Percentiles rank a stretch among this genome's conserved stretches.
Evolutionary conservation across 2,329 filamentous ascomycete genomes (phyloP).

Genomic region (Akanthomyces dipterigenus): DNA sequence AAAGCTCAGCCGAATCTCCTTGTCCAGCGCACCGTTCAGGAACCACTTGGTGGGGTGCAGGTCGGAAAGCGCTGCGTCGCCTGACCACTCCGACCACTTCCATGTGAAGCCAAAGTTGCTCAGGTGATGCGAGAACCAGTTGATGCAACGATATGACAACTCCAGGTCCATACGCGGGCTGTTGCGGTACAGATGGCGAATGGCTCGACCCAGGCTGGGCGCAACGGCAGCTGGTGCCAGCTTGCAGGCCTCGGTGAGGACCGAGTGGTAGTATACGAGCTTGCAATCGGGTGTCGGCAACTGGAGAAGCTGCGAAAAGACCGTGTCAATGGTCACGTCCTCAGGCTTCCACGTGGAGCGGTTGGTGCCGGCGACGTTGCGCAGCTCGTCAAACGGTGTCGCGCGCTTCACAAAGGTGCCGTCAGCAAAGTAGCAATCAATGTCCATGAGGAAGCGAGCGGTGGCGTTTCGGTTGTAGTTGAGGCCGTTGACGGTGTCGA

Average conservation of each 20-base stretch:
- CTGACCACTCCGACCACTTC: constrained; percentile 98
- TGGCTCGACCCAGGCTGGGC: constrained; percentile 85
- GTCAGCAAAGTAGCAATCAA: constrained; percentile 89
- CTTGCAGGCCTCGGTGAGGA: constrained; percentile 93
- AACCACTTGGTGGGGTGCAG: constrained; percentile 89
- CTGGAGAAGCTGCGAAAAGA: constrained; percentile 91
- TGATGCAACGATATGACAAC: constrained; percentile 77
- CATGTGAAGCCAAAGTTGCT: constrained; percentile 99
- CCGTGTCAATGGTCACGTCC: constrained; percentile 93
- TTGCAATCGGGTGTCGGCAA: constrained; percentile 86
- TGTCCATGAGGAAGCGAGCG: constrained; percentile 83
- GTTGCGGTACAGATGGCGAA: constrained; percentile 82
- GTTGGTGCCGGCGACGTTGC: constrained; percentile 56
- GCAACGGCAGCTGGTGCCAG: constrained; percentile 94
- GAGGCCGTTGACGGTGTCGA: constrained; percentile 90
- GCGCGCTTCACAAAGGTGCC: constrained; percentile 90
- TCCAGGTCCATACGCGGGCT: constrained; percentile 80
- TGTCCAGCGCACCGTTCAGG: constrained; percentile 83
- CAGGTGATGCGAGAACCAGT: constrained; percentile 97
- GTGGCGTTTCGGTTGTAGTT: constrained; percentile 86
- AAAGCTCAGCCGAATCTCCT: constrained; percentile 94
- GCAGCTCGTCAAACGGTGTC: constrained; percentile 84
- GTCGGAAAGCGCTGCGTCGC: constrained; percentile 70
- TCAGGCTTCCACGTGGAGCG: constrained; percentile 92
- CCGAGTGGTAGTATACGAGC: constrained; percentile 90